Base-by-base conservation (phyloP, 139 green algal species). In the Coelastrella sp. region DNA sequence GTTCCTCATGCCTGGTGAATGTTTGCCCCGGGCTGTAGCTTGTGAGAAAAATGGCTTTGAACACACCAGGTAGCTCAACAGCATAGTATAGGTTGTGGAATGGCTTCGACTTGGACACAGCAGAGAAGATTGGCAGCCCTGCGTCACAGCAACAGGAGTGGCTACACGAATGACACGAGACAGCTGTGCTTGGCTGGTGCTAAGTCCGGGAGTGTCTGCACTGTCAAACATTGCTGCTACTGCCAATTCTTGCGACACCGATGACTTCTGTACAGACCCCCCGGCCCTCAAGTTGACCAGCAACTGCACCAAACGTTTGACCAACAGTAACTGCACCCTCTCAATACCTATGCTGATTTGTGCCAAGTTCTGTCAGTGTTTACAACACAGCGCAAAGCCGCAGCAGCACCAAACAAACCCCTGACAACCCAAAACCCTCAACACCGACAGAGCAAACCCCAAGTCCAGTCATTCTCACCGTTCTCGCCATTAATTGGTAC, bases 1-100 rank as follows among this genome's bases (percentile, higher is more conserved):
- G 95, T 73, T 89, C 58, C 20, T 93, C 95, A n/a, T 73, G 32
- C 5, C 16, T 60, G 16, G 60, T 73, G 71, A 92, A 94, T 23
- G 92, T 90, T 32, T 64, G 76, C 8, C 23, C 47, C 7, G 71
- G 61, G 32, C 23, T 59, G 64, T 91, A 80, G 77, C 76, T 85
- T 16, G 76, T 85, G 32, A 86, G 78, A 23, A 78, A 59, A 47
- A 85, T 91, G 54, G 19, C 56, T 58, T 66, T 82, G 64, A 85
- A 73, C 68, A 91, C 78, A n/a, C 87, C 87, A 60, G 76, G 87
- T 54, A 80, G 10, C 32, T 91, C 76, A n/a, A 75, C 87, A 65
- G 65, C 23, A 32, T 93, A 95, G 74, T 90, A 90, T 2, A 86
- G 23, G 54, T 90, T 78, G 58, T 74, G 89, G 47, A 23, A 87